Evolutionary conservation across 208 protist genomes (phyloP).

Genomic region (Crithidia fasciculata): DNA sequence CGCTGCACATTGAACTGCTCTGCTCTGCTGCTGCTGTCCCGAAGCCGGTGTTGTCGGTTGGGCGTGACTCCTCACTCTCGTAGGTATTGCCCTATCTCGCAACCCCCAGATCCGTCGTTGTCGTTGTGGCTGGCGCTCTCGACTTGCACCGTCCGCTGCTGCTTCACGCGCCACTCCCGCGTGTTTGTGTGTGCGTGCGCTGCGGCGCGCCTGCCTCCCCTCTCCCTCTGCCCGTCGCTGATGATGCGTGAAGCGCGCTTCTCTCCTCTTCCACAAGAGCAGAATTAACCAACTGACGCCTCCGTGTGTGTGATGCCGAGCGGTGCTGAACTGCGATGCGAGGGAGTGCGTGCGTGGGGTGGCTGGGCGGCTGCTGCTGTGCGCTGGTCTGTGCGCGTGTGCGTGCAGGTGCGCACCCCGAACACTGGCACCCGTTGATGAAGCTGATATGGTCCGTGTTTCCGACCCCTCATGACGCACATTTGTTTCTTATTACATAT

Average conservation of each 20-base stretch:
- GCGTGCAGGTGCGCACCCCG: neutral
- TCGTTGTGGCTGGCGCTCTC: neutral
- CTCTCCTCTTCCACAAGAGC: slow-evolving; percentile 46
- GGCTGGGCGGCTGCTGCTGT: neutral
- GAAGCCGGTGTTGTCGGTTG: slow-evolving; percentile 51
- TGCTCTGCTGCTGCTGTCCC: neutral
- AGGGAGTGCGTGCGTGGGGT: neutral
- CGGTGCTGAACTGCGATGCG: slow-evolving; percentile 30
- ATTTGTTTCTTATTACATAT: slow-evolving; percentile 54
- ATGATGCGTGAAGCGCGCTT: slow-evolving; percentile 61
- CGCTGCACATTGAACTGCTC: neutral
- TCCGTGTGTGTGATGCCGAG: slow-evolving; percentile 33
- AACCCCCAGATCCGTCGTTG: slow-evolving; percentile 36
- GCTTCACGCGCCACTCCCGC: no score
- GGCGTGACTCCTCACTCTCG: slow-evolving; percentile 29
- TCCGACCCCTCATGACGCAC: slow-evolving; percentile 71
- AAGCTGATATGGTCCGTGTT: slow-evolving; percentile 87
- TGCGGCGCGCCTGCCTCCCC: neutral
- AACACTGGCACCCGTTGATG: slow-evolving; percentile 39
- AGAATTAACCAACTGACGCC: slow-evolving; percentile 53
- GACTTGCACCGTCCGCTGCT: no score
- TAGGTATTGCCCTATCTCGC: slow-evolving; percentile 35
- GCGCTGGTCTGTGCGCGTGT: neutral
- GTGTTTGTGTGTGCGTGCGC: no score
- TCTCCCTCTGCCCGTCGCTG: slow-evolving; percentile 7